Evolutionary conservation across 345 rosid species (phyloP).

Genomic region (Trapa incisa): DNA sequence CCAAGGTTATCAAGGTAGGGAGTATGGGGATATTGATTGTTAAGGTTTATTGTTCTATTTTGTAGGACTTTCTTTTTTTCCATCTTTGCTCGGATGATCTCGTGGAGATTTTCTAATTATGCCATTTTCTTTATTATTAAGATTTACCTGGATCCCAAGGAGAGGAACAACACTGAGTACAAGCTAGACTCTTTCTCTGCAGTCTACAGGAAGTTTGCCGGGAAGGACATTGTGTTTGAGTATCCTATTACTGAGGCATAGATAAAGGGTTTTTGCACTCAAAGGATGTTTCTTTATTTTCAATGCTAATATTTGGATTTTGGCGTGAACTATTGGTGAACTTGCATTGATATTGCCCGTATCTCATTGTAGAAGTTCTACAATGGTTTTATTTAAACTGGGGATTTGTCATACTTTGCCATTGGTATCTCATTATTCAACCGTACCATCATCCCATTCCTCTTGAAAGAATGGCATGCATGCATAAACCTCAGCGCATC

Average conservation of each 20-base stretch:
- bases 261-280: neutral
- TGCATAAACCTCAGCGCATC: no score
- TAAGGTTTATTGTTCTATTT: neutral
- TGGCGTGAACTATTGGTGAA: neutral
- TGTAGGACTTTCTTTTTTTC: no score
- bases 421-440: no score
- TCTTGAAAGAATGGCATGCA: no score
- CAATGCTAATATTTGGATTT: neutral
- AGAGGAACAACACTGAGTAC: slow-evolving; percentile 61
- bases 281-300: neutral
- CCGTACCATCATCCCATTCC: no score
- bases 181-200: slow-evolving; percentile 68
- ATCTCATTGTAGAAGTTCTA: no score
- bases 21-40: neutral
- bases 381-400: no score
- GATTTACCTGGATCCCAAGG: slow-evolving; percentile 85
- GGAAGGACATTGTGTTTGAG: slow-evolving; percentile 73
- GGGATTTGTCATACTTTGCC: no score
- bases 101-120: neutral
- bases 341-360: no score
- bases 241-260: slow-evolving; percentile 53
- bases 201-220: slow-evolving; percentile 75
- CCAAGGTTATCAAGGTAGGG: slow-evolving; percentile 70
- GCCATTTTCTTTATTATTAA: slow-evolving; percentile 3
- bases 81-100: neutral